Evolutionary conservation across 345 rosid genomes (phyloP).

Genomic region (Sisymbrium altissimum): DNA sequence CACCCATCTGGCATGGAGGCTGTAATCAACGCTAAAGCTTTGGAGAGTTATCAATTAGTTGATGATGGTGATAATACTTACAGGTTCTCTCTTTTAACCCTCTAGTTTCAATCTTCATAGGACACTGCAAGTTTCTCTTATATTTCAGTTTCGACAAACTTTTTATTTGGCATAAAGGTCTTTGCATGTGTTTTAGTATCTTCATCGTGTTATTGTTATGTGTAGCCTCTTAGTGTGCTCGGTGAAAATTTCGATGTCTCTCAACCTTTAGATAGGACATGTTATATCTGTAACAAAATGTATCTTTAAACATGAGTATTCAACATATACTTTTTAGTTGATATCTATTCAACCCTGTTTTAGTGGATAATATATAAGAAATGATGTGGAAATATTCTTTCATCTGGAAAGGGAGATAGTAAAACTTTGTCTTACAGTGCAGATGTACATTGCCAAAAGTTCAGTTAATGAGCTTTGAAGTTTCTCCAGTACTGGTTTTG

Average conservation of each 20-base stretch:
- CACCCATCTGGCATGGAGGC: conserved; percentile 73
- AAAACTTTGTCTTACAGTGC: conserved; percentile 31
- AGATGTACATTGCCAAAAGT: conserved; percentile 69
- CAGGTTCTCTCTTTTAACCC: conserved; percentile 43
- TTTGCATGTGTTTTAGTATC: background rate
- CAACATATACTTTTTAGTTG: background rate
- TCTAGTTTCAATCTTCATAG: background rate
- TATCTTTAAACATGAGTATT: background rate
- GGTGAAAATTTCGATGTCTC: background rate
- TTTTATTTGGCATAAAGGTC: conserved; percentile 1
- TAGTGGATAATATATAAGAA: background rate
- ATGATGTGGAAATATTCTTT: background rate
- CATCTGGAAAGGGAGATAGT: conserved; percentile 1
- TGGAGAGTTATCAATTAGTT: conserved; percentile 53
- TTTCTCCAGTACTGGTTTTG: conserved; percentile 64
- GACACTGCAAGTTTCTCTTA: background rate
- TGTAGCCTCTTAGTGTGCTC: background rate
- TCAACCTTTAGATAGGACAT: background rate
- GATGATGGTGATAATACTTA: conserved; percentile 46
- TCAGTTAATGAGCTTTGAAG: conserved; percentile 67
- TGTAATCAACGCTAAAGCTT: conserved; percentile 58
- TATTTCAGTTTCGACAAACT: background rate
- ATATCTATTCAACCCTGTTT: no score
- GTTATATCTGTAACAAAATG: background rate
- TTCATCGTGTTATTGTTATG: background rate